Evolutionary conservation across 441 rosid species (phyloP).

Genomic region (Hura crepitans): DNA sequence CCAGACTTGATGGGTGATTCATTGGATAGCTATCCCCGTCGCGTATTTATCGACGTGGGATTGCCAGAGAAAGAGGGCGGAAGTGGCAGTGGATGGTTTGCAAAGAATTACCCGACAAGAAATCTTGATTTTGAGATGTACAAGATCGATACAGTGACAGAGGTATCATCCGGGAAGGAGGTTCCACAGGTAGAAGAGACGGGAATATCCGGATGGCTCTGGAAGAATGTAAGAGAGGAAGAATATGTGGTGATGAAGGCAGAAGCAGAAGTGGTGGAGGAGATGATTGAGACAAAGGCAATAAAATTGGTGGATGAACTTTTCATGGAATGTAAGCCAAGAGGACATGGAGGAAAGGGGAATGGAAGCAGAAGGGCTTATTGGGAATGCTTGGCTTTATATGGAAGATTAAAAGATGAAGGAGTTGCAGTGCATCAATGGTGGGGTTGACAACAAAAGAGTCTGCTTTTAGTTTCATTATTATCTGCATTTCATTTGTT

Average conservation of each 20-base stretch:
- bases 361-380: conserved; percentile 49
- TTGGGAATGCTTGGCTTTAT: conserved; percentile 75
- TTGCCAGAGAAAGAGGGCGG: conserved; percentile 38
- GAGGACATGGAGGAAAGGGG: conserved; percentile 30
- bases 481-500: background rate
- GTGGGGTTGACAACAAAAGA: conserved; percentile 52
- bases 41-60: conserved; percentile 66
- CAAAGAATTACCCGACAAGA: conserved; percentile 59
- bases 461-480: background rate
- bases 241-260: conserved; percentile 86
- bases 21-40: conserved; percentile 52
- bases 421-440: conserved; percentile 81
- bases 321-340: conserved; percentile 75
- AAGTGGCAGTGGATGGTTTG: conserved; percentile 59
- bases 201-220: conserved; percentile 65
- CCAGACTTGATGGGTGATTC: conserved; percentile 62
- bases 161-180: conserved; percentile 29
- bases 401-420: conserved; percentile 63
- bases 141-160: conserved; percentile 58
- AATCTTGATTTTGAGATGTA: conserved; percentile 61
- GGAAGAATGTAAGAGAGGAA: conserved; percentile 49
- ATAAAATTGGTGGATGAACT: conserved; percentile 68
- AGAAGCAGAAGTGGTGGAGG: conserved; percentile 71
- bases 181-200: conserved; percentile 30
- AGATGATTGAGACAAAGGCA: conserved; percentile 53